A percentile compares a stretch with the other conserved stretches of the same genome.
Evolutionary conservation across 2,329 filamentous ascomycete genomes (phyloP).

Genomic region (Diaporthe vaccinii): DNA sequence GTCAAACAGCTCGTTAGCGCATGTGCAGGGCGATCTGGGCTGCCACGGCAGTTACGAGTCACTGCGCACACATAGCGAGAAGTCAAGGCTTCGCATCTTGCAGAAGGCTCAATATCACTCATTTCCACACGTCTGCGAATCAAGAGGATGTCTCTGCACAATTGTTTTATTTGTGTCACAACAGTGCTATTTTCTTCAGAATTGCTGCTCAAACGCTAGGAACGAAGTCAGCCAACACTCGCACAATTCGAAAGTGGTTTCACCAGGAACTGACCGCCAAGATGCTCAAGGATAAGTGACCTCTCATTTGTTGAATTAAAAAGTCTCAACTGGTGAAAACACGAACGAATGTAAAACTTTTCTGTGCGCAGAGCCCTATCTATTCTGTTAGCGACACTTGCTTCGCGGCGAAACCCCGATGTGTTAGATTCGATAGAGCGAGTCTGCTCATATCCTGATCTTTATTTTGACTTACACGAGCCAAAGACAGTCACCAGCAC

Average conservation of each 20-base stretch:
- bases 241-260: neutral
- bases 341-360: neutral
- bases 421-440: too few relatives aligned
- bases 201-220: neutral
- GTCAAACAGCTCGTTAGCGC: slow-evolving; percentile 11
- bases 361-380: neutral
- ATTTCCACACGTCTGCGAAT: neutral
- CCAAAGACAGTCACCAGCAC: neutral
- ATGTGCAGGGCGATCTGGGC: neutral
- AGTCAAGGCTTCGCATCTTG: neutral
- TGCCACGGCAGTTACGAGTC: neutral
- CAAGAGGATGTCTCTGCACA: neutral
- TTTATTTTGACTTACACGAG: neutral
- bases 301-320: neutral
- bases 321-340: neutral
- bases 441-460: too few relatives aligned
- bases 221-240: neutral
- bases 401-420: neutral
- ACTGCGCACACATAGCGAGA: neutral
- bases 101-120: neutral
- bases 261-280: neutral
- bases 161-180: neutral
- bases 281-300: neutral
- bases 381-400: neutral
- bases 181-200: neutral